phyloP scores from a whole-genome alignment of 805 yeast genomes.

The Wickerhamomyces ciferrii region DNA sequence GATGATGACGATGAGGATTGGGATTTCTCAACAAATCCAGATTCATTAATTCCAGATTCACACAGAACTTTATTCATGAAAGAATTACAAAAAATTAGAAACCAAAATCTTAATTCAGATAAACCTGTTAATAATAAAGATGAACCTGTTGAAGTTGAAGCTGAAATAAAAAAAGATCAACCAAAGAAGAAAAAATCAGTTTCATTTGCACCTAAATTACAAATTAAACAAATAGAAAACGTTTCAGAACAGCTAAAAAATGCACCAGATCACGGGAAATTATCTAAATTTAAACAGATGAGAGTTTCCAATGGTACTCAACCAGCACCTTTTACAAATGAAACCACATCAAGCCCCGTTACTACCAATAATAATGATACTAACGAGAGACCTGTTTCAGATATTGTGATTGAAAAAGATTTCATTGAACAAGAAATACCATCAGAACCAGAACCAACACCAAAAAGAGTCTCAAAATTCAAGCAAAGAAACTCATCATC shows the following conservation, averaged over 20 bases:
- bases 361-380: background rate
- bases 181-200: slow-evolving; percentile 43
- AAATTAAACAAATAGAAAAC: slow-evolving; percentile 57
- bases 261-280: slow-evolving; percentile 11
- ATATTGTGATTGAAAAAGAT: background rate
- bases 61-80: slow-evolving; percentile 14
- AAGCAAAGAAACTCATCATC: background rate
- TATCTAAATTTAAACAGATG: slow-evolving; percentile 18
- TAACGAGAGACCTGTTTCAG: slow-evolving; percentile 1
- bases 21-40: slow-evolving; percentile 10
- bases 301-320: background rate
- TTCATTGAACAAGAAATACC: background rate
- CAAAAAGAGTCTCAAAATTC: background rate
- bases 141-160: slow-evolving; percentile 8
- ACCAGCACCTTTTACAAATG: too few relatives aligned
- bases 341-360: background rate
- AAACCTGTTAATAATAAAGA: slow-evolving; percentile 9
- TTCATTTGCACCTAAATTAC: slow-evolving; percentile 44
- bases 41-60: slow-evolving; percentile 13
- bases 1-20: slow-evolving; percentile 17
- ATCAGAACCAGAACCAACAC: background rate
- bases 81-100: slow-evolving; percentile 17
- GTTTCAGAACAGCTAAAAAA: slow-evolving; percentile 42
- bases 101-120: slow-evolving; percentile 12
- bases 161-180: background rate